Base-by-base conservation (phyloP, 2,329 filamentous ascomycete species). In the Dryadomyces quercivorus region DNA sequence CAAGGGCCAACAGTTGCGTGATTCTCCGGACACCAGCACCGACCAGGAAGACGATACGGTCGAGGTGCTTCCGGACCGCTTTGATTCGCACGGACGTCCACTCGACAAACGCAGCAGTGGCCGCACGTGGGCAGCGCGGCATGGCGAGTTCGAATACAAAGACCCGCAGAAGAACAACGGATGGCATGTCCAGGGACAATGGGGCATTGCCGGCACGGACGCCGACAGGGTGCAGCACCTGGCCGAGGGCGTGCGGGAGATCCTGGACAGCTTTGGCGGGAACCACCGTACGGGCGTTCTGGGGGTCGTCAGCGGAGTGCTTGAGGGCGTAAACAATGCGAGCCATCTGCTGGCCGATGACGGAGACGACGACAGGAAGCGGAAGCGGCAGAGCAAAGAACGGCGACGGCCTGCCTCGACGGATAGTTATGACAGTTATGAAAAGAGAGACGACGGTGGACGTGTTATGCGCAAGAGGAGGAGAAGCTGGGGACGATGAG, bases 1-100 rank as follows among this genome's bases (percentile, higher is more conserved):
- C 21, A 75, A 75, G 57, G 71, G 71, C 1, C 26, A 8, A 31
- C 4, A 31, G 26, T 31, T 31, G 26, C 26, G 8, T 31, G 26
- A 31, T 31, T 31, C 26, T 31, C 26, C 26, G 26, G 26, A 31
- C 26, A 31, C 26, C 26, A 31, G 26, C 26, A 31, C 4, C 26
- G 26, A 16, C 10, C 36, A 12, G 36, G 65, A 70, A 0, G 63
- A 72, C 7, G 67, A 69, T 3, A 65, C 67, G 0, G 60, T 76
- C 1, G 74, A 77, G 58, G 58, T 66, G 2, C 61, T 78, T 0
- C 75, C 75, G 0, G 71, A 73, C 52, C 70, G 75, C 0, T 78
- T 78, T 51, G 74, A 78, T 56, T 54, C 61, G 0, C 60, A 70
- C 2, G 75, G 75, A 1, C 66, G 63, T 13, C 72, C 69, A 1